These are phyloP conservation scores for Saccharum officinarum DNA, from an alignment of 176 grass and related monocot genomes.

Conservation along the genomic window DNA sequence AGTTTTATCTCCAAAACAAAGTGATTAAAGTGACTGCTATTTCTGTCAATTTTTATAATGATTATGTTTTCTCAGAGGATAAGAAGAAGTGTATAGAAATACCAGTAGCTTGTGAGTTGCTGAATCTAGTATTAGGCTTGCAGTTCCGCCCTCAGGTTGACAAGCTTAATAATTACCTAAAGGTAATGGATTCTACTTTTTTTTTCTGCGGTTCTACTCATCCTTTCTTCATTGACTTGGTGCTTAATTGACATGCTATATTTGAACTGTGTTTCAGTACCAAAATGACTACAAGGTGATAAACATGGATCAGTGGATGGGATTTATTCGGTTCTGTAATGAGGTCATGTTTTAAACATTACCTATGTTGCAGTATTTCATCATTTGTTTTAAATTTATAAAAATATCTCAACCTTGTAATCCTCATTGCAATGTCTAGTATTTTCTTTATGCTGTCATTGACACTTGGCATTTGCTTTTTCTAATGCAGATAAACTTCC, in stretches of 20 bases:
- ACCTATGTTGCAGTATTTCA: constrained; percentile 12
- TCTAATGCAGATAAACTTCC: constrained; percentile 86
- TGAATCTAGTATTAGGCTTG: constrained; percentile 82
- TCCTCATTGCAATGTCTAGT: background rate
- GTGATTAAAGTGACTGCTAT: background rate
- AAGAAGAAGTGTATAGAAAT: constrained; percentile 99
- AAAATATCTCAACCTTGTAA: background rate
- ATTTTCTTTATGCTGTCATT: constrained; percentile 23
- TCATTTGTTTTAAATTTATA: background rate
- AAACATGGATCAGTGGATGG: constrained; percentile 99
- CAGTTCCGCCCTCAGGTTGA: constrained; percentile 76
- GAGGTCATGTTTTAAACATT: constrained; percentile 57
- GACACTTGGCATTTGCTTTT: constrained; percentile 22
- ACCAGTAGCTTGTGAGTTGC: constrained; percentile 81
- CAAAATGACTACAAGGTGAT: constrained; percentile 99
- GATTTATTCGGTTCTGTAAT: constrained; percentile 94
- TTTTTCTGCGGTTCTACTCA: background rate
- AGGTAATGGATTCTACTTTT: constrained; percentile 49
- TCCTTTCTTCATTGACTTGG: constrained; percentile 6
- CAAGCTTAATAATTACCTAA: constrained; percentile 84
- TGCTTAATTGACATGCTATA: constrained; percentile 9
- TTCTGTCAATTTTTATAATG: constrained; percentile 24
- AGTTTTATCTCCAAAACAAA: background rate
- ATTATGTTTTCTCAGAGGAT: constrained; percentile 74
- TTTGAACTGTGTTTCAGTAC: constrained; percentile 51